These are phyloP conservation scores for Cucumis sativus DNA, from an alignment of 306 rosid genomes.

Conservation along the genomic window Cucumber_9930_V3 NC_026660.2:3152501-3153000, in stretches of 20 bases:
- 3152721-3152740: not conserved
- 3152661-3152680: too few relatives aligned
- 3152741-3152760: not conserved
- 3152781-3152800: not conserved
- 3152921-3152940: not conserved
- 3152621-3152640: not conserved
- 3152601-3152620: not conserved
- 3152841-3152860: not conserved
- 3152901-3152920: not conserved
- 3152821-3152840: not conserved
- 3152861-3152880: not conserved
- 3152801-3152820: not conserved
- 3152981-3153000: not conserved
- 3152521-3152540: not conserved
- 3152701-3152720: not conserved
- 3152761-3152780: not conserved
- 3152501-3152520: not conserved
- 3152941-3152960: not conserved
- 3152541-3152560: not conserved
- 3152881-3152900: not conserved
- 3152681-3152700: not conserved
- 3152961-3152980: not conserved
- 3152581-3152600: not conserved
- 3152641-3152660: too few relatives aligned
- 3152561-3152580: not conserved